Conservation (phyloP, 495 filamentous ascomycete genomes). For the Hypoxylon intermedium region DNA sequence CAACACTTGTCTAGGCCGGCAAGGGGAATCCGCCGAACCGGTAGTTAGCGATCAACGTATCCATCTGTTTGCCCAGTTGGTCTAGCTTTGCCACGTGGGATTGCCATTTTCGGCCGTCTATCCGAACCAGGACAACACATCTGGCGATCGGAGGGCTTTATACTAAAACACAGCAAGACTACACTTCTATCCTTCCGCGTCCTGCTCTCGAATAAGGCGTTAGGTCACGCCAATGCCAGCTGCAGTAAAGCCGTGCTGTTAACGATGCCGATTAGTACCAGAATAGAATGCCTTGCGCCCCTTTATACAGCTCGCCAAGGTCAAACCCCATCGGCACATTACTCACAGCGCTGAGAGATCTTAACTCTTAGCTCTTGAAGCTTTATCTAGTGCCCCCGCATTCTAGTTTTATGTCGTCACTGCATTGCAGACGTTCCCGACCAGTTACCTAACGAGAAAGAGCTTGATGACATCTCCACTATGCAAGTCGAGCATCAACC, state of each 20-base stretch:
- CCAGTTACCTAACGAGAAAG: conserved; percentile 38
- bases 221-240: not conserved
- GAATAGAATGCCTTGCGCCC: not conserved
- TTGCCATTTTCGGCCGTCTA: conserved; percentile 19
- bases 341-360: conserved; percentile 5
- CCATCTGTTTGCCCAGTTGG: conserved; percentile 22
- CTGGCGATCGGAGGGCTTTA: conserved; percentile 6
- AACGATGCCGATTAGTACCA: not conserved
- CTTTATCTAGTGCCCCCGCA: conserved; percentile 34
- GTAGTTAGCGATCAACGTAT: conserved; percentile 23
- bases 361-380: conserved; percentile 16
- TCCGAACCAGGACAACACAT: conserved; percentile 6
- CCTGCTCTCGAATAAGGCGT: not conserved
- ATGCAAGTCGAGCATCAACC: conserved; percentile 35
- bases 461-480: conserved; percentile 33
- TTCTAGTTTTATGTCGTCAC: conserved; percentile 25
- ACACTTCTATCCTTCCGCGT: not conserved
- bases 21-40: conserved; percentile 24
- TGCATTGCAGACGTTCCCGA: conserved; percentile 21
- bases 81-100: conserved; percentile 33
- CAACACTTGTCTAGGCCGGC: conserved; percentile 11
- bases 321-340: conserved; percentile 10
- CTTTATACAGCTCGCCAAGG: conserved; percentile 7
- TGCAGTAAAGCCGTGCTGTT: not conserved
- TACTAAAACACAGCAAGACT: conserved; percentile 13